Base-by-base conservation (phyloP, 306 rosid genomes). In the Glycine soja region DNA sequence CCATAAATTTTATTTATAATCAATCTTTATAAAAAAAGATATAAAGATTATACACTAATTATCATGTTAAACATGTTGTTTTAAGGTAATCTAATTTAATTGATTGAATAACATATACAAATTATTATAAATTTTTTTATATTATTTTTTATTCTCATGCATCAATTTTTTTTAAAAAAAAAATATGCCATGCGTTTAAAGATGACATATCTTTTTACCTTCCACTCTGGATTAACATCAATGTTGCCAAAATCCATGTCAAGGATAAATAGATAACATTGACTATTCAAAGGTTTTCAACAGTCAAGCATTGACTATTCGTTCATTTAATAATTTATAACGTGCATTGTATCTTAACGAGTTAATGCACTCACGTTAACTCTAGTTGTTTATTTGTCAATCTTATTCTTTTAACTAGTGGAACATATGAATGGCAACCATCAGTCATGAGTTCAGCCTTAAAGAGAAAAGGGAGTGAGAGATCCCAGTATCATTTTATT, bases 221-320 rank as follows among this genome's bases (percentile, higher is more conserved):
- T 65, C 32, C 3, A 2, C 19, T 52, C 4, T 52, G 56, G 11
- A 78, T 78, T 1, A 42, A 5, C 67, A 62, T 62, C 8, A 32
- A 67, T 30, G 57, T 5, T 53, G 75, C 68, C 8, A 18, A 12
- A 63, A 54, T 68, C 34, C 56, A 42, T 14, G 47, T 56, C 32
- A 67, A 54, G 46, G 15, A 51, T 40, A 72, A 34, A 15, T 48
- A 15, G 4, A 36, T 77, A 24, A 32, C 14, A 58, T 58, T 46
- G 72, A 46, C 63, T 10, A 4, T 50, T 34, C 58, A 48, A 50
- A 42, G 32, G 18, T 69, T 30, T 34, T 54, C 64, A 76, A 64
- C 9, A 47, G 45, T 50, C 38, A 6, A 48, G 72, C 80, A 46
- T 76, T 47, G 71, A 61, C 80, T 45, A 61, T 61, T 61, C 7